These are phyloP conservation scores for Microbotryum silenes-acaulis DNA, from an alignment of 1,284 basidiomycete genomes.

Conservation along the genomic window DNA sequence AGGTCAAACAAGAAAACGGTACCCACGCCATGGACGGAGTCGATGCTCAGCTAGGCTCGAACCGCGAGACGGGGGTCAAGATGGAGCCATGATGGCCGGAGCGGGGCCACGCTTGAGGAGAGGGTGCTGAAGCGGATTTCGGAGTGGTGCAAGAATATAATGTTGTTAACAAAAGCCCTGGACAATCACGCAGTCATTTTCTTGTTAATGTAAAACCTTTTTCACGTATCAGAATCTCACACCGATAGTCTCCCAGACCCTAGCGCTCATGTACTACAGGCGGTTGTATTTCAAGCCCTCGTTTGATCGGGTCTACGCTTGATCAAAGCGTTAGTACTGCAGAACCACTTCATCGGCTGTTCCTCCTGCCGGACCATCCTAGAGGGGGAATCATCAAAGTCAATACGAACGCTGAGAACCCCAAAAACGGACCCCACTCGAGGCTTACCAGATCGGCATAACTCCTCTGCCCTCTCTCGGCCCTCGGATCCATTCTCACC, in stretches of 20 bases:
- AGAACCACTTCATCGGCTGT: conserved; percentile 9
- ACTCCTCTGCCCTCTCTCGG: conserved; percentile 14
- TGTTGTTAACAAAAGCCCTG: no score
- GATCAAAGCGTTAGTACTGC: conserved; percentile 13
- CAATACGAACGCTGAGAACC: not conserved
- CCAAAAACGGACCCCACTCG: no score
- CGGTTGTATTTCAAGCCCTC: no score
- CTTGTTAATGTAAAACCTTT: no score
- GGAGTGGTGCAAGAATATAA: no score
- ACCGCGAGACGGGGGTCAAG: not conserved
- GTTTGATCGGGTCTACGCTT: not conserved
- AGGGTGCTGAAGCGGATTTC: not conserved
- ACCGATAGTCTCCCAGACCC: no score
- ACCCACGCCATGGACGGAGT: no score
- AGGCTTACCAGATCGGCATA: conserved; percentile 28
- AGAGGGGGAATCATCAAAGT: not conserved
- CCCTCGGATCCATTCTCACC: conserved; percentile 22
- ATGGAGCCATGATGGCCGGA: not conserved
- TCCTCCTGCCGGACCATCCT: conserved; percentile 17
- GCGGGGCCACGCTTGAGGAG: not conserved
- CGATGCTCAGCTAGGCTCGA: no score
- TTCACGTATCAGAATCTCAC: no score
- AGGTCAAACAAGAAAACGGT: not conserved
- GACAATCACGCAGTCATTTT: no score
- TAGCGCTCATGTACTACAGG: no score